Evolutionary conservation across 2,329 filamentous ascomycete species (phyloP), one percentile per base, ranked within the genome.

Genomic region (Aspergillus texensis): DNA sequence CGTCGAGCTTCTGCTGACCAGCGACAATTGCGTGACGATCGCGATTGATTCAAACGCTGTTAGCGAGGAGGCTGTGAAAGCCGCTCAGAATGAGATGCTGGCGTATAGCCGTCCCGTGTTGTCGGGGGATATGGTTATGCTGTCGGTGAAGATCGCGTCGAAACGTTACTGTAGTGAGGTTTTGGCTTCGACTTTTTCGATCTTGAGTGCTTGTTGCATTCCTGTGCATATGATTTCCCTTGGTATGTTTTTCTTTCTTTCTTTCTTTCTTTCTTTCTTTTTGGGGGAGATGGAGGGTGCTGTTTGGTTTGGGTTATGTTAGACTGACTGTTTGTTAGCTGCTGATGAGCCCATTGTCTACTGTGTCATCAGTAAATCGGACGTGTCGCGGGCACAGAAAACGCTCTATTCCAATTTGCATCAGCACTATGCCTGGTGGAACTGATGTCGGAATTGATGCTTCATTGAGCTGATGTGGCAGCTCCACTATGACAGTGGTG

Each of bases 161-260:
- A 55, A 55, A 39, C 32, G 8, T 19, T 4, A 39, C 21, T 39
- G 34, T 26, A 39, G 30, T 12, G 32, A 55, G 21, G 24, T 39
- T 30, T 19, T 55, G 52, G 26, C 52, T 16, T 21, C 32, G 21
- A 39, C 24, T 1, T 55, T 55, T 26, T 30, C 26, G 3, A 55
- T 55, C 16, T 21, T 55, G 52, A 39, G 34, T 21, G 52, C 52
- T n/a, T 55, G 52, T 39, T 36, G 34, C 26, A 55, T 55, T 55
- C 52, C 52, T 24, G 32, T 55, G 14, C n/a, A 39, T 39, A 26
- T 39, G 30, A 55, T 55, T 24, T 55, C 52, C 11, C 32, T 36
- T 19, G 52, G 52, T 55, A 55, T 39, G 52, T 26, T 2, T 12
- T 53, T 30, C 12, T 2, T 32, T 9, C 3, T 32, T 30, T 53